phyloP scores from a whole-genome alignment of 805 yeast species.

The Ogataea salicorniae region DNA sequence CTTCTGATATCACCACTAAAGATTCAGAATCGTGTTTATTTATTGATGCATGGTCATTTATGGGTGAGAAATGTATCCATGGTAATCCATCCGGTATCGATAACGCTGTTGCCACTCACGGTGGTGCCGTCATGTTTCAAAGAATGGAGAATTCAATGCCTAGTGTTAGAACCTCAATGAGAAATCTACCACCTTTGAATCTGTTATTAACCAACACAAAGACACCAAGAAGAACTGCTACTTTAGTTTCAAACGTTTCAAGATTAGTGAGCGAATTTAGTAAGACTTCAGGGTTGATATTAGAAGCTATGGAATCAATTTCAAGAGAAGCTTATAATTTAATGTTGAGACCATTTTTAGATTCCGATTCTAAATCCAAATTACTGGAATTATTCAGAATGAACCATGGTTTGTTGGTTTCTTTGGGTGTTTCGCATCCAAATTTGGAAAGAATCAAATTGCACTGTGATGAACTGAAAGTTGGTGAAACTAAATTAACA shows the following conservation, averaged over 20 bases:
- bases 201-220: conserved; percentile 78
- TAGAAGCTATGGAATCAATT: conserved; percentile 72
- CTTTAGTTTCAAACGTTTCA: conserved; percentile 73
- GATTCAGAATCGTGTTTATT: conserved; percentile 44
- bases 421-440: conserved; percentile 92
- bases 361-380: conserved; percentile 33
- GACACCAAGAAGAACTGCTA: conserved; percentile 84
- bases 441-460: conserved; percentile 71
- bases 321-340: conserved; percentile 68
- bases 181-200: conserved; percentile 67
- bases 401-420: conserved; percentile 81
- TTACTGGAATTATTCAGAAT: conserved; percentile 64
- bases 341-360: conserved; percentile 50
- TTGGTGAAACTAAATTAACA: conserved; percentile 90
- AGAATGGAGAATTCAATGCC: conserved; percentile 53
- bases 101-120: conserved; percentile 91
- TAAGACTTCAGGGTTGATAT: conserved; percentile 46
- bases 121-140: conserved; percentile 92
- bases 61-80: conserved; percentile 94
- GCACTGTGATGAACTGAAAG: conserved; percentile 51
- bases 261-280: conserved; percentile 49
- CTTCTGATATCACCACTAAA: conserved; percentile 31
- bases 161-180: conserved; percentile 60
- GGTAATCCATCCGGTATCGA: conserved; percentile 97
- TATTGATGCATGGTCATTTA: conserved; percentile 80